These are phyloP conservation scores for Beauveria australis DNA, from an alignment of 2,329 filamentous ascomycete genomes.

Conservation along the genomic window DNA sequence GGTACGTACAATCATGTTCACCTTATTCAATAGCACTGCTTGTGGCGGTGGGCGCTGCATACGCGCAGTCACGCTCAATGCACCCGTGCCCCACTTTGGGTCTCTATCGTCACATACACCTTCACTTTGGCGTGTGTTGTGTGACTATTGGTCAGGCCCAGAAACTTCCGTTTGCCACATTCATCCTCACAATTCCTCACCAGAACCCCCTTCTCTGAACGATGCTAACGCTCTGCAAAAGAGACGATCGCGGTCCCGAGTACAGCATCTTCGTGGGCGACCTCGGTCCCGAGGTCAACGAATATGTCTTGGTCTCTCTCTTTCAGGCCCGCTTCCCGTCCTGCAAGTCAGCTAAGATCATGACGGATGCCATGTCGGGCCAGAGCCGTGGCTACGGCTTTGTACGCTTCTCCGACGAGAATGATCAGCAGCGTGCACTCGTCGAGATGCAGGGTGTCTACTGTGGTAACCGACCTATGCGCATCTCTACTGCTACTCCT, in stretches of 20 bases:
- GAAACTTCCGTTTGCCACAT: neutral
- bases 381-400: conserved; percentile 98
- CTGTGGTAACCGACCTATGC: conserved; percentile 97
- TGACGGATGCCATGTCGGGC: conserved; percentile 96
- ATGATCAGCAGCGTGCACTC: conserved; percentile 90
- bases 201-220: neutral
- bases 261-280: conserved; percentile 98
- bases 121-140: neutral
- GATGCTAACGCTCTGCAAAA: conserved; percentile 24
- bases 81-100: conserved; percentile 7
- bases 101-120: neutral
- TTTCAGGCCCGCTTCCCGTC: conserved; percentile 95
- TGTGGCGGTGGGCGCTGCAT: neutral
- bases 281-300: conserved; percentile 95
- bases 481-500: conserved; percentile 93
- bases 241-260: conserved; percentile 92
- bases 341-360: conserved; percentile 99
- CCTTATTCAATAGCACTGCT: neutral
- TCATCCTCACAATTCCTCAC: neutral
- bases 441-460: conserved; percentile 99
- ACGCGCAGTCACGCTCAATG: neutral
- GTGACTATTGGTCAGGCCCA: neutral
- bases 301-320: conserved; percentile 92
- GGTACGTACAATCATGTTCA: conserved; percentile 42
- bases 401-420: conserved; percentile 91